Base-by-base conservation (phyloP, 2,329 filamentous ascomycete species). In the Ceratocystis eucalypticola region DNA sequence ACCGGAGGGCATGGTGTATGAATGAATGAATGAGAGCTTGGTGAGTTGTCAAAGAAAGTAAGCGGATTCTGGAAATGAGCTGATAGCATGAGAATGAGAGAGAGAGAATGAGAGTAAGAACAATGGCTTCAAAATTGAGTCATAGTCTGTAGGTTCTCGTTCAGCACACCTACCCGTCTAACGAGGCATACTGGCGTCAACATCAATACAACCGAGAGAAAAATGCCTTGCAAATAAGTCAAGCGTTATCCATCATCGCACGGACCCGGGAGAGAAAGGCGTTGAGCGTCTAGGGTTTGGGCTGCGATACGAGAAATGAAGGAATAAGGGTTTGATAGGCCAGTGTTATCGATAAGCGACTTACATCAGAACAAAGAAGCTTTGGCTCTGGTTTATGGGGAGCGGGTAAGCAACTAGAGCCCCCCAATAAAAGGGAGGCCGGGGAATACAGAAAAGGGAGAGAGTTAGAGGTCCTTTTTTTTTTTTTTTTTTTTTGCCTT, bases 311-410 rank as follows among this genome's bases (percentile, higher is more conserved):
- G 10, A 10, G 1, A 22, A 20, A 10, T 10, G 22, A 8, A n/a
- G 48, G 48, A 53, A 53, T 5, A 8, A 53, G 48, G 48, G 48
- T 22, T 12, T 53, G 17, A n/a, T 4, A 8, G 5, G 3, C 22
- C n/a, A 53, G 3, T 59, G 25, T 37, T 59, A 59, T 59, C 55
- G 55, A 59, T 59, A 37, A 59, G 55, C 28, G 55, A 59, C 28
- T 37, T 59, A 59, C 10, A 59, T 59, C 55, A 33, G 55, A 17
- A 15, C 10, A 28, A 28, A 59, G 30, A 37, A 59, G 55, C 55
- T 59, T 37, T 37, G 55, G 55, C 55, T 33, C 8, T 41, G 37
- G 37, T 12, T 4, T 10, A 41, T 15, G 37, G 37, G 55, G 15
- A 30, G 55, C 6, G 7, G 33, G 55, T 7, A 33, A 20, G 53